Conservation (phyloP, 169 alveolate species). For the Plasmodium ovale region DNA sequence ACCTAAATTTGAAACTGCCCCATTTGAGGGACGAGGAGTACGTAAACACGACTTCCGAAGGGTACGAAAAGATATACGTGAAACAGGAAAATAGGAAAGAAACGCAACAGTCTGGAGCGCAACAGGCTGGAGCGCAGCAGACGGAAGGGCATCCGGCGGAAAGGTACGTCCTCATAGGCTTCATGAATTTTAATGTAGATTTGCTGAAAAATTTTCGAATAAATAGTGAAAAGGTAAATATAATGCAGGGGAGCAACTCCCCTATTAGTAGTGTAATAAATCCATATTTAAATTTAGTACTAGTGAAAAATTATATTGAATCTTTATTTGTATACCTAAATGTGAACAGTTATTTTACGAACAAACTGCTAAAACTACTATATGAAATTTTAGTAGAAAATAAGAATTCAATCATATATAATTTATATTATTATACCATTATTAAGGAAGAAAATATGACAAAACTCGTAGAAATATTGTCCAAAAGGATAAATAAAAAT, state of each 20-base stretch:
- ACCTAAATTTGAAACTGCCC: not conserved
- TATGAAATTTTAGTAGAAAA: slow-evolving; percentile 74
- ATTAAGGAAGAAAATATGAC: slow-evolving; percentile 67
- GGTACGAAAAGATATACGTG: slow-evolving; percentile 53
- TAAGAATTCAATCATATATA: slow-evolving; percentile 39
- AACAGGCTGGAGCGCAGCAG: not conserved
- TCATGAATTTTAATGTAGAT: slow-evolving; percentile 38
- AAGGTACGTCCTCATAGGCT: slow-evolving; percentile 37
- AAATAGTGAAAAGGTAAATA: slow-evolving; percentile 13
- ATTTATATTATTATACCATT: slow-evolving; percentile 62
- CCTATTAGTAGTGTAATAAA: not conserved
- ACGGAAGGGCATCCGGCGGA: not conserved
- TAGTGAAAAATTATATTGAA: slow-evolving; percentile 59
- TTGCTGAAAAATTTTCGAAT: slow-evolving; percentile 43
- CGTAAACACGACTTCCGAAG: not conserved
- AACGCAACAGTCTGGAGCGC: not conserved
- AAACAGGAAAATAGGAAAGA: slow-evolving; percentile 16
- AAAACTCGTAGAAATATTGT: slow-evolving; percentile 39
- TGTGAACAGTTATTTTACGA: slow-evolving; percentile 57
- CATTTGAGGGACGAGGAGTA: not conserved
- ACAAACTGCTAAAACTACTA: slow-evolving; percentile 57
- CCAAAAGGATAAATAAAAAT: slow-evolving; percentile 46
- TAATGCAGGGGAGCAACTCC: not conserved
- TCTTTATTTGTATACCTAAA: slow-evolving; percentile 24
- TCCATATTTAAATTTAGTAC: slow-evolving; percentile 61